Evolutionary conservation across 2,329 filamentous ascomycete genomes (phyloP).

Genomic region (Penicillium sp.): DNA sequence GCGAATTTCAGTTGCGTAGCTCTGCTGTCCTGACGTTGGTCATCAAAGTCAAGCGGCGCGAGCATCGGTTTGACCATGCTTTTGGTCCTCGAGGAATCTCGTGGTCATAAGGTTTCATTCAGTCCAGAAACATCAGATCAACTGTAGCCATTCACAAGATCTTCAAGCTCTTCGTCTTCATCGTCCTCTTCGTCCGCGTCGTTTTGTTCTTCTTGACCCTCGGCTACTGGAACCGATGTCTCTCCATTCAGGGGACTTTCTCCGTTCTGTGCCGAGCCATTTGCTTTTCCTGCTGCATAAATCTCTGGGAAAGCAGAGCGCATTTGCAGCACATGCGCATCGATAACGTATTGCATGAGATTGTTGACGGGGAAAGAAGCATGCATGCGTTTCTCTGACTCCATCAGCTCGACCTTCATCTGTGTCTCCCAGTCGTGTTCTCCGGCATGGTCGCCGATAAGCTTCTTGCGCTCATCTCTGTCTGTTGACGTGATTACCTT

Average conservation of each 20-base stretch:
- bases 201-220: not conserved
- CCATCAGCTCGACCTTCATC: conserved; percentile 27
- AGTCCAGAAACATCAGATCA: not conserved
- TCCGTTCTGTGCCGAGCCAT: not conserved
- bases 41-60: not conserved
- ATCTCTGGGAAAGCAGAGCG: conserved; percentile 26
- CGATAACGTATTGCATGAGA: conserved; percentile 25
- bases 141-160: conserved; percentile 1
- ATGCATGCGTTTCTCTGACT: conserved; percentile 26
- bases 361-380: conserved; percentile 22
- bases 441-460: conserved; percentile 22
- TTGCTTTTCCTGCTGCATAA: conserved; percentile 9
- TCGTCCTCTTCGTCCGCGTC: conserved; percentile 2
- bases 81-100: not conserved
- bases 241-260: not conserved
- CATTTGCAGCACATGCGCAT: conserved; percentile 25
- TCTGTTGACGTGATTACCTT: conserved; percentile 16
- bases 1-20: not conserved
- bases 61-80: not conserved
- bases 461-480: conserved; percentile 18
- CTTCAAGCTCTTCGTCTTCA: conserved; percentile 10
- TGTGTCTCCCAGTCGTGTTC: conserved; percentile 28
- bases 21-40: not conserved
- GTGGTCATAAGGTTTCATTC: not conserved
- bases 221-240: not conserved